Evolutionary conservation across 345 rosid genomes (phyloP), one percentile per base, ranked within the genome.

Genomic region (Eucalyptus guilfoylei): DNA sequence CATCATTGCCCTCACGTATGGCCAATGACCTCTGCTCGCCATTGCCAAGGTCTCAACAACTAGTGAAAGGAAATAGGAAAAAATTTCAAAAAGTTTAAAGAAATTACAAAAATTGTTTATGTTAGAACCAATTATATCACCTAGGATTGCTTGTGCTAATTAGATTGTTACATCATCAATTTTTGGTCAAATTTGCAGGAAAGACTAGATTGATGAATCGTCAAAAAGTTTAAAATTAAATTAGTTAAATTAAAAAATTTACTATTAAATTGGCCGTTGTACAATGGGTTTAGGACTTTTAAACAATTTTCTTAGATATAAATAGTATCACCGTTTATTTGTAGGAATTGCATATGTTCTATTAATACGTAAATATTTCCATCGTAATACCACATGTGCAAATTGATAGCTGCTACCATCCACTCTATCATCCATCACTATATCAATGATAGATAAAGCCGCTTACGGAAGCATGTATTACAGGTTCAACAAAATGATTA

Each of bases 191-290:
- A 67, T 15, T 67, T 67, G 3, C 3, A 7, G 3, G 11, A 67
- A 32, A 4, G 11, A n/a, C 32, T 67, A 15, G 6, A n/a, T 8
- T 67, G 11, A 16, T 6, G 15, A 67, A n/a, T 67, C 0, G 11
- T 15, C 11, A 67, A n/a, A 67, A 67, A 6, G 5, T 67, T 67
- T 67, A 8, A 34, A 9, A 67, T 21, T 1, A 67, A 67, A 15
- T n/a, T 67, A 3, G 3, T 6, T 2, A 67, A 67, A 32, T 67
- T 67, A 3, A 67, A 67, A 67, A n/a, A 21, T 67, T 47, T 67
- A 67, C 0, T 1, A 30, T 7, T 14, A 4, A 62, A 62, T 64
- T 14, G 37, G 5, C 3, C 0, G 0, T 3, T 1, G 0, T 6
- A 64, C 8, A 14, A n/a, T 64, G 8, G 3, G 2, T 67, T 32